phyloP scores from a whole-genome alignment of 805 yeast genomes.

The Myxozyma kluyveri region DNA sequence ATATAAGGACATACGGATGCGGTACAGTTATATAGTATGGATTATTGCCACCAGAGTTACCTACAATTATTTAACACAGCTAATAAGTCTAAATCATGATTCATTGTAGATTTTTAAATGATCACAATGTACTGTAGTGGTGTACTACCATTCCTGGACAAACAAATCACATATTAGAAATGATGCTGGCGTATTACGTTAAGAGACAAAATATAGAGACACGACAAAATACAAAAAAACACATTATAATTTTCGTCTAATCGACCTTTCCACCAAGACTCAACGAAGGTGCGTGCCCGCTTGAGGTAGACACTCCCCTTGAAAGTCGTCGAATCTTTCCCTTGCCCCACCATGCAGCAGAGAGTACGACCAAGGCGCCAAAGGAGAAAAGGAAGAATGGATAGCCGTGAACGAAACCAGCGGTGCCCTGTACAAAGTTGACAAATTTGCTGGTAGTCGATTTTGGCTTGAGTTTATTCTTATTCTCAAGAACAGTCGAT shows the following conservation, averaged over 20 bases:
- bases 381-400: slow-evolving; percentile 18
- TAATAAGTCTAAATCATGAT: no score
- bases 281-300: slow-evolving; percentile 1
- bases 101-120: no score
- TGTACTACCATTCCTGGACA: no score
- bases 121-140: no score
- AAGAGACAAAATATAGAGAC: not conserved
- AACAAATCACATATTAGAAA: no score
- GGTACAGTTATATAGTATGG: no score
- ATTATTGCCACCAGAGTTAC: no score
- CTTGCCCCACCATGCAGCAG: slow-evolving; percentile 25
- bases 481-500: slow-evolving; percentile 14
- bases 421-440: slow-evolving; percentile 10
- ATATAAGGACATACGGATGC: no score
- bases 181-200: not conserved
- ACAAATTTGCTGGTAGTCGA: slow-evolving; percentile 24
- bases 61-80: no score
- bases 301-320: slow-evolving; percentile 9
- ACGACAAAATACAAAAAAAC: not conserved
- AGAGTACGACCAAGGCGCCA: slow-evolving; percentile 8
- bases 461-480: slow-evolving; percentile 24
- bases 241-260: not conserved
- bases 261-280: slow-evolving; percentile 11
- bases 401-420: slow-evolving; percentile 6
- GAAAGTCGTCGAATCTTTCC: slow-evolving; percentile 22